A percentile compares a stretch with the other conserved stretches of the same genome.
Evolutionary conservation across 1,284 basidiomycete genomes (phyloP).

Genomic region (Irpex rosettiformis): DNA sequence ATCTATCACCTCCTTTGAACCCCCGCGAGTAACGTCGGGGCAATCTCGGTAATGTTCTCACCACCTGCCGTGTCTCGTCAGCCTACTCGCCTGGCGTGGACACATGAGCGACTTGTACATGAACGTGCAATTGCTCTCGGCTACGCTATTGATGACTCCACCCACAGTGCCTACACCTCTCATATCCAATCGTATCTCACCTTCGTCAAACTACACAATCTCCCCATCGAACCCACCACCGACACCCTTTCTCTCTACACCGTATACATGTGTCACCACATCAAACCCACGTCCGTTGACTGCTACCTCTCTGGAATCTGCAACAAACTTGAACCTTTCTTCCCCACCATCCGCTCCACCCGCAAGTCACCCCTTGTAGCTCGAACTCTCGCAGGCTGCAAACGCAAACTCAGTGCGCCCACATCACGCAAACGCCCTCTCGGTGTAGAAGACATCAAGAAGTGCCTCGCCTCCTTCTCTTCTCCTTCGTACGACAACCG

Average conservation of each 20-base stretch:
- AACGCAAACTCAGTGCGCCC: slow-evolving; percentile 13
- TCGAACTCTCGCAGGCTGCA: slow-evolving; percentile 31
- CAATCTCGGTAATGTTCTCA: slow-evolving; percentile 22
- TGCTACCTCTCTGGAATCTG: slow-evolving; percentile 41
- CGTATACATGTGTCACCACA: too few relatives aligned
- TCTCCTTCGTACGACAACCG: slow-evolving; percentile 24
- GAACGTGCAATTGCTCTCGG: slow-evolving; percentile 33
- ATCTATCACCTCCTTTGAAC: slow-evolving; percentile 20
- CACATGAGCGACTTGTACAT: slow-evolving; percentile 26
- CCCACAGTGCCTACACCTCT: slow-evolving; percentile 29
- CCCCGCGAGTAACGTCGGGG: slow-evolving; percentile 24
- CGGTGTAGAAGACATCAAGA: slow-evolving; percentile 8
- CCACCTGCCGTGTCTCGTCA: slow-evolving; percentile 23
- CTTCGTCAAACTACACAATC: slow-evolving; percentile 31
- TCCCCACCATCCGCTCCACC: slow-evolving; percentile 27
- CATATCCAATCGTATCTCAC: slow-evolving; percentile 36
- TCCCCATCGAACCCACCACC: slow-evolving; percentile 30
- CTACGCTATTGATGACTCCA: slow-evolving; percentile 27
- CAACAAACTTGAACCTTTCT: slow-evolving; percentile 33
- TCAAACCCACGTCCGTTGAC: slow-evolving; percentile 33
- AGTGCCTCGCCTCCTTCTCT: background rate
- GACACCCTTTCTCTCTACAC: slow-evolving; percentile 34
- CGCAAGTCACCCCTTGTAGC: slow-evolving; percentile 27
- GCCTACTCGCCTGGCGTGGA: slow-evolving; percentile 29
- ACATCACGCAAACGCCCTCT: slow-evolving; percentile 28